Percentiles rank a stretch among this genome's conserved stretches.
phyloP scores from a whole-genome alignment of 2,329 filamentous ascomycete species.

The Hypocreales sp. region DNA sequence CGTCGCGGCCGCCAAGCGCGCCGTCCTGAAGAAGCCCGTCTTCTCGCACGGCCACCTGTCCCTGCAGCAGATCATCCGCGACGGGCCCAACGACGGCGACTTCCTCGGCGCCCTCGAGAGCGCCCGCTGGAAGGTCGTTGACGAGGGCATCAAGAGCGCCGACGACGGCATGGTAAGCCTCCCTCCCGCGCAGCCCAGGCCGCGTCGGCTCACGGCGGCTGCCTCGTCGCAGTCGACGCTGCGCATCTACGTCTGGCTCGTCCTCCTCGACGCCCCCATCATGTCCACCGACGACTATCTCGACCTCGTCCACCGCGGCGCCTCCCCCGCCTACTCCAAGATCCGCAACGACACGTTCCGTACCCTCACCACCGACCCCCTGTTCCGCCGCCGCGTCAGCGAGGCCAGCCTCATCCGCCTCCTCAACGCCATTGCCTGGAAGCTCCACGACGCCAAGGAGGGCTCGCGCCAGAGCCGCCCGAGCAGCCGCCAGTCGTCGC shows the following conservation, averaged over 20 bases:
- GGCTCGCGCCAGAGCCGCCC: constrained; percentile 23
- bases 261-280: constrained; percentile 76
- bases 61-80: constrained; percentile 63
- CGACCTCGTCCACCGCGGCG: constrained; percentile 76
- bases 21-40: constrained; percentile 25
- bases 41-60: constrained; percentile 40
- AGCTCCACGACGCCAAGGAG: constrained; percentile 63
- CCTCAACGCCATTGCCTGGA: constrained; percentile 91
- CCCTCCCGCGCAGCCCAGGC: not conserved
- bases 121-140: constrained; percentile 56
- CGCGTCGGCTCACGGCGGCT: no score
- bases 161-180: constrained; percentile 63
- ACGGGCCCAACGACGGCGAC: constrained; percentile 63
- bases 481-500: constrained; percentile 20
- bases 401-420: constrained; percentile 90
- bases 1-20: constrained; percentile 18
- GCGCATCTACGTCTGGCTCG: constrained; percentile 91
- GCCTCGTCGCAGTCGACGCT: constrained; percentile 57
- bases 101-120: constrained; percentile 51
- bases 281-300: constrained; percentile 81
- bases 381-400: constrained; percentile 88
- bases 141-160: constrained; percentile 62
- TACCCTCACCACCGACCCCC: constrained; percentile 88
- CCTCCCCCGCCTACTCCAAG: constrained; percentile 89
- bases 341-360: constrained; percentile 98